Percentiles rank a stretch among this genome's conserved stretches.
Evolutionary conservation across 768 basidiomycete species (phyloP).

Genomic region (Rhizopogon vulgaris): DNA sequence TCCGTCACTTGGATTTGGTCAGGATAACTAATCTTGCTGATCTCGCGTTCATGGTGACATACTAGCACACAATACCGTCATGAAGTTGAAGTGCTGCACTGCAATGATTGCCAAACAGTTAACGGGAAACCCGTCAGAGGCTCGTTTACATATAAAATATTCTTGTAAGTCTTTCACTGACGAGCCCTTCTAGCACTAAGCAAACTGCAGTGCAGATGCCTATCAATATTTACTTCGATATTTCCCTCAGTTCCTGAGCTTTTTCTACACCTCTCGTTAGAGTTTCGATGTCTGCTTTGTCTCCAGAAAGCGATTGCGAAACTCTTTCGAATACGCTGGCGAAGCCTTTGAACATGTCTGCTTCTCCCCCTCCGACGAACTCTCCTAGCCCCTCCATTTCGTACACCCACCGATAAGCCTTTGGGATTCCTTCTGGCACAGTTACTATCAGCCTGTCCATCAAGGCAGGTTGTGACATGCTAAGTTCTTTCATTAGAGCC

Average conservation of each 20-base stretch:
- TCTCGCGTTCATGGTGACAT: too few species aligned
- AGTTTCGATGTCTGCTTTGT: conserved; percentile 30
- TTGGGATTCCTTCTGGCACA: conserved; percentile 46
- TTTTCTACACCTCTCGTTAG: conserved; percentile 35
- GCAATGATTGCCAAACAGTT: too few species aligned
- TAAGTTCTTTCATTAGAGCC: conserved; percentile 43
- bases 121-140: too few species aligned
- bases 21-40: too few species aligned
- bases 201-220: too few species aligned
- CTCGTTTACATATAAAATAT: too few species aligned
- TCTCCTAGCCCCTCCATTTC: conserved; percentile 56
- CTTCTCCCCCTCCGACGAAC: conserved; percentile 40
- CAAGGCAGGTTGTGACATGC: conserved; percentile 38
- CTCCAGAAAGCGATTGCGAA: conserved; percentile 27
- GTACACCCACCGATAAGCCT: conserved; percentile 51
- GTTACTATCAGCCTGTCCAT: conserved; percentile 33
- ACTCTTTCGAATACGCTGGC: conserved; percentile 37
- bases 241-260: conserved; percentile 23
- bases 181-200: too few species aligned
- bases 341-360: conserved; percentile 38
- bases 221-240: conserved; percentile 3
- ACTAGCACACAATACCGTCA: too few species aligned
- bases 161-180: too few species aligned
- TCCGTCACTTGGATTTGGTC: too few species aligned
- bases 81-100: too few species aligned